phyloP scores from a whole-genome alignment of 2,329 filamentous ascomycete genomes.

The Colletotrichum tropicale region DNA sequence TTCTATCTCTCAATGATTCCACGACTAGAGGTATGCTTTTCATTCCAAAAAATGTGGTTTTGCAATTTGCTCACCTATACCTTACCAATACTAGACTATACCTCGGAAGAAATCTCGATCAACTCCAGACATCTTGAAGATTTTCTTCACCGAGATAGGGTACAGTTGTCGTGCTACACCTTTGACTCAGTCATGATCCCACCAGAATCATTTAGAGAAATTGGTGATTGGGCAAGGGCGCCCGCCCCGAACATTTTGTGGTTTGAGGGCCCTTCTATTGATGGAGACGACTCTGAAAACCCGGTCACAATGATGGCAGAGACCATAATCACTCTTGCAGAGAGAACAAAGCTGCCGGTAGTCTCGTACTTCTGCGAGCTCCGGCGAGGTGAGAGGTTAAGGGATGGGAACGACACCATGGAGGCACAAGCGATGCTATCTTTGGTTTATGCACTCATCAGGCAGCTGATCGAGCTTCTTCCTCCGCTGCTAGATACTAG shows the following conservation, averaged over 20 bases:
- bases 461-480: constrained; percentile 20
- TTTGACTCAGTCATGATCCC: not conserved
- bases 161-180: fast-evolving
- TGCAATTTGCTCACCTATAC: no score
- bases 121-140: not conserved
- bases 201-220: not conserved
- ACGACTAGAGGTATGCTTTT: no score
- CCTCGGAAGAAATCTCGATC: not conserved
- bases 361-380: constrained; percentile 25
- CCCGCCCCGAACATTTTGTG: not conserved
- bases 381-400: not conserved
- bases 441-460: constrained; percentile 1
- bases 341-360: not conserved
- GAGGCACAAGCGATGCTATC: not conserved
- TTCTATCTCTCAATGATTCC: no score
- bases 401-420: not conserved
- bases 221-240: not conserved
- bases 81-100: no score
- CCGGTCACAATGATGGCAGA: constrained; percentile 13
- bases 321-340: not conserved
- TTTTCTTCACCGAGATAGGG: not conserved
- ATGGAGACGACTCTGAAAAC: not conserved
- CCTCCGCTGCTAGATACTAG: not conserved
- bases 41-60: no score
- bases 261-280: constrained; percentile 5